Evolutionary conservation across 1,139 yeast species (phyloP).

Genomic region (Hansenula sp.): DNA sequence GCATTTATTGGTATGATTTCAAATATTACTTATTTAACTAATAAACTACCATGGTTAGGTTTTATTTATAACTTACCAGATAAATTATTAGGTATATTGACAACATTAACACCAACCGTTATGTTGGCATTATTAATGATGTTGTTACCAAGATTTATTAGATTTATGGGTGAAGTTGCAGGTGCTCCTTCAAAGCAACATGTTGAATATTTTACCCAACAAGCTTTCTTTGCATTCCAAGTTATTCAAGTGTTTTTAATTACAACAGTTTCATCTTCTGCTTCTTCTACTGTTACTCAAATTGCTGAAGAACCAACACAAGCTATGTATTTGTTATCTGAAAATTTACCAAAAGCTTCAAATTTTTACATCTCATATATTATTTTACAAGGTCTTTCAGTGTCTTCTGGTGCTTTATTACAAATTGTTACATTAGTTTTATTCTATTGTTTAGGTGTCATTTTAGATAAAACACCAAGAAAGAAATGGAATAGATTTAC

Average conservation of each 20-base stretch:
- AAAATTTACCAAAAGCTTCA: constrained; percentile 81
- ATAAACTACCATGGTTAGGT: constrained; percentile 61
- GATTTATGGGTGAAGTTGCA: constrained; percentile 57
- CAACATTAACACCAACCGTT: constrained; percentile 83
- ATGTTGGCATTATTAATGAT: constrained; percentile 80
- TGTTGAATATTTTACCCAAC: constrained; percentile 71
- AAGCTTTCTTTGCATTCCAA: constrained; percentile 66
- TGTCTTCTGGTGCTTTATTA: constrained; percentile 75
- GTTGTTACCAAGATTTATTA: constrained; percentile 67
- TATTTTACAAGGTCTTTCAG: constrained; percentile 76
- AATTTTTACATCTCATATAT: constrained; percentile 76
- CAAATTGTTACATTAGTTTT: constrained; percentile 72
- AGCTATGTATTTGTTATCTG: constrained; percentile 68
- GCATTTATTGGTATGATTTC: constrained; percentile 94
- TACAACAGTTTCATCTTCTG: constrained; percentile 67
- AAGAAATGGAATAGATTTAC: constrained; percentile 78
- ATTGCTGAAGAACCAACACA: constrained; percentile 59
- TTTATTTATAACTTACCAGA: constrained; percentile 70
- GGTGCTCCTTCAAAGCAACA: constrained; percentile 64
- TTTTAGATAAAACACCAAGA: constrained; percentile 80
- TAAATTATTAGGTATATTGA: constrained; percentile 69
- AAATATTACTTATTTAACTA: constrained; percentile 68
- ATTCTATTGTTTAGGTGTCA: constrained; percentile 60
- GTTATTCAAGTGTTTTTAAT: constrained; percentile 69
- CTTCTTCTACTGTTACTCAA: constrained; percentile 65